Base-by-base conservation (phyloP, 306 rosid genomes). In the Neltuma alba region DNA sequence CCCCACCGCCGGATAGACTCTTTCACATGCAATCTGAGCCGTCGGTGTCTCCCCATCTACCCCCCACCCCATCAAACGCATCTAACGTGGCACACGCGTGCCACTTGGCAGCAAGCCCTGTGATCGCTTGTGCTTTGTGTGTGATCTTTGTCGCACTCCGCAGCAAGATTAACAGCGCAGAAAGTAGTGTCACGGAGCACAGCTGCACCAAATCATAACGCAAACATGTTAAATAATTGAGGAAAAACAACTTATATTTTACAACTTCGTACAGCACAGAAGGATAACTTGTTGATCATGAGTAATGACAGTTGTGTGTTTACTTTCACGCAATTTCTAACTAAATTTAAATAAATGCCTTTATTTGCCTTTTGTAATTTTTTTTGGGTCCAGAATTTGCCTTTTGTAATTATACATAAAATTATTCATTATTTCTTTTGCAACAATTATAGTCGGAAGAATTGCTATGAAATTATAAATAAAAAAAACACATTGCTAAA, bases 41-140 rank as follows among this genome's bases (percentile, higher is more conserved):
- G 75, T 61, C 2, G 88, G 79, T 15, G 82, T 70, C 4, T 84
- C 91, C 9, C 86, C 88, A 0, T 88, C 88, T 0, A 6, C 77
- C 3, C n/a, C n/a, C n/a, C 0, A 37, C 80, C 1, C 71, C 93
- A 38, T 94, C 99, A 31, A 92, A 94, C 0, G 97, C 85, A 79
- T 95, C 99, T 84, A 95, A 72, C 54, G 99, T 95, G 0, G 97
- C 98, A 58, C 99, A 95, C 4, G 89, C 97, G 1, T 95, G 99
- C 99, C 99, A 95, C 89, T 95, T 95, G 87, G 99, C 90, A 34
- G 97, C 96, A 27, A 95, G 93, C 11, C 92, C 88, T 4, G 99
- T 92, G 52, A 95, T 90, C 4, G 97, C 87, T 60, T 92, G 99
- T 4, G 95, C 99, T 67, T 91, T 95, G 94, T 95, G 99, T 2